Evolutionary conservation across 1,284 basidiomycete genomes (phyloP).

Genomic region (Ceratobasidium sp.): DNA sequence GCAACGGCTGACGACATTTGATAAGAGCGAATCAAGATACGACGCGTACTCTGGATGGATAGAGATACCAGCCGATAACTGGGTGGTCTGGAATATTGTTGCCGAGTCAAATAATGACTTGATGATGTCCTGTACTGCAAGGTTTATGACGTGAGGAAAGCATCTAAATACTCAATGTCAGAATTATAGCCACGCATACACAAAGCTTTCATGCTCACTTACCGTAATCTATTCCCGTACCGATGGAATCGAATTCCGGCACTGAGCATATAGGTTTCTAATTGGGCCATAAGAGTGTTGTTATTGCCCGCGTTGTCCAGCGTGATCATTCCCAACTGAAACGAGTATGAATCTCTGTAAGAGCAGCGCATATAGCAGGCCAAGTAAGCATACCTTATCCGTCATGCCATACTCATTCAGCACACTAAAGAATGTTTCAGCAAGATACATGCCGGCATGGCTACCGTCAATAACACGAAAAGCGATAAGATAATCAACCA

Average conservation of each 20-base stretch:
- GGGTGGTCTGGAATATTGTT: not conserved
- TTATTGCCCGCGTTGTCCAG: slow-evolving; percentile 38
- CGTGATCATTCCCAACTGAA: slow-evolving; percentile 26
- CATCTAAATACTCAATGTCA: slow-evolving; percentile 10
- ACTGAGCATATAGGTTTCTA: slow-evolving; percentile 16
- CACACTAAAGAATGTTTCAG: slow-evolving; percentile 1
- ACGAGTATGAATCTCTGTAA: not conserved
- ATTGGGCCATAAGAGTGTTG: slow-evolving; percentile 30
- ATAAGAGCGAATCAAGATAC: slow-evolving; percentile 11
- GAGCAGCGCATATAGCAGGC: not conserved
- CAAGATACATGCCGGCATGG: slow-evolving; percentile 35
- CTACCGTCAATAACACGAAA: slow-evolving; percentile 19
- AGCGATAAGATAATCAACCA: slow-evolving; percentile 22
- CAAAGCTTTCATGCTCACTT: not conserved
- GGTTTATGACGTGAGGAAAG: slow-evolving; percentile 39
- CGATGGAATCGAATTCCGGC: slow-evolving; percentile 26
- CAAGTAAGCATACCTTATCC: not conserved
- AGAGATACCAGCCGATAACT: not conserved
- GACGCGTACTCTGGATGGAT: slow-evolving; percentile 9
- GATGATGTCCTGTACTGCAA: slow-evolving; percentile 31
- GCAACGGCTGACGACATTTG: slow-evolving; percentile 14
- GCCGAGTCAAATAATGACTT: not conserved
- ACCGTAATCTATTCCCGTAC: slow-evolving; percentile 30
- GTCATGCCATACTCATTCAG: slow-evolving; percentile 22
- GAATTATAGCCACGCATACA: not conserved